These are phyloP conservation scores for Cordyceps cateniannulata DNA, from an alignment of 2,329 filamentous ascomycete genomes.

Conservation along the genomic window DNA sequence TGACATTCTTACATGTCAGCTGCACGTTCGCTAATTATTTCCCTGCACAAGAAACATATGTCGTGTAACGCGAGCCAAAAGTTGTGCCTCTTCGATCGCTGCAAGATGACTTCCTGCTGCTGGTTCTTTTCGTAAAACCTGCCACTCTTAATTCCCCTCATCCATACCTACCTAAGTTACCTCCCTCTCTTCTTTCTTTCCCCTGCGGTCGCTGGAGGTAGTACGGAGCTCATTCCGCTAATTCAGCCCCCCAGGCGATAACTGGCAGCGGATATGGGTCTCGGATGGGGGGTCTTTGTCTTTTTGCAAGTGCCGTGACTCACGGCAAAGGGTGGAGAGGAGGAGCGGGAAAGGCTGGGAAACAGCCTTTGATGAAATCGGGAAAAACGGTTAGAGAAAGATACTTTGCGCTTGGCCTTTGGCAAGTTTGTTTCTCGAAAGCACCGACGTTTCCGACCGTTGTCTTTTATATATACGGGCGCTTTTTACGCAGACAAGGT, in stretches of 20 bases:
- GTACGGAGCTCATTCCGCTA: slow-evolving; percentile 5
- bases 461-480: background rate
- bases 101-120: background rate
- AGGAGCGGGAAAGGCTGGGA: slow-evolving; percentile 10
- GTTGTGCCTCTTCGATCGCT: slow-evolving; percentile 2
- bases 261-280: background rate
- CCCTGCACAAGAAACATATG: background rate
- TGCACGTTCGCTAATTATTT: background rate
- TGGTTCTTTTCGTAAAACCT: background rate
- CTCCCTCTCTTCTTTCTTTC: too few relatives aligned
- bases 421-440: too few relatives aligned
- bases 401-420: background rate
- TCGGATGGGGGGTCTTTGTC: slow-evolving; percentile 3
- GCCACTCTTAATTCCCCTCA: background rate
- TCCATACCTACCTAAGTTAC: background rate
- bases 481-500: background rate
- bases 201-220: background rate
- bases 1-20: background rate
- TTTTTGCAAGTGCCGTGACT: slow-evolving; percentile 10
- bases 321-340: slow-evolving; percentile 11
- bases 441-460: background rate
- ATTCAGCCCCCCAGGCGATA: background rate
- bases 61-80: background rate
- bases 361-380: slow-evolving; percentile 1
- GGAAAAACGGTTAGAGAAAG: too few relatives aligned